A percentile compares a stretch with the other conserved stretches of the same genome.
phyloP scores from a whole-genome alignment of 352 stramenopile genomes.

The Sclerospora graminicola region DNA sequence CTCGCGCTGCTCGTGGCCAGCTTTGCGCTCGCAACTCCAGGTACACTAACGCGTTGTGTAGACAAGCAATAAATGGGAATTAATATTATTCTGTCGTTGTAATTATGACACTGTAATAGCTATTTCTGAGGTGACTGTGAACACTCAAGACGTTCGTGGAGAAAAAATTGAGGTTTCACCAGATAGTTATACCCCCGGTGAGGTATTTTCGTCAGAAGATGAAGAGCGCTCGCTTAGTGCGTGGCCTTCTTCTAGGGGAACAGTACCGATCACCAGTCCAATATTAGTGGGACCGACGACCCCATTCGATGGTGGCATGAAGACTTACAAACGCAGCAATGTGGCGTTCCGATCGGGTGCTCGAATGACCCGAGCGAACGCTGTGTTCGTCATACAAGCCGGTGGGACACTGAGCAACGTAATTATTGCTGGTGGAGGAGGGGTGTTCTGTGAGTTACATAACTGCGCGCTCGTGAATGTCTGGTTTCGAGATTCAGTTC shows the following conservation, averaged over 20 bases:
- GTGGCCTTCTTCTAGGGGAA: constrained; percentile 36
- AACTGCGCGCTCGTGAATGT: constrained; percentile 53
- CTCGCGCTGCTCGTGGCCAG: no score
- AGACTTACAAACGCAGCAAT: constrained; percentile 45
- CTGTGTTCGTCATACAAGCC: constrained; percentile 52
- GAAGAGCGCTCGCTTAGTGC: constrained; percentile 14
- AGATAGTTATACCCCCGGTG: constrained; percentile 8
- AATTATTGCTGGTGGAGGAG: constrained; percentile 40
- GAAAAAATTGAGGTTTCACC: no score
- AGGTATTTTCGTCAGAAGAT: constrained; percentile 5
- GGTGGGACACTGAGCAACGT: constrained; percentile 52
- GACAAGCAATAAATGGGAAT: no score
- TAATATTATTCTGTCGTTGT: no score
- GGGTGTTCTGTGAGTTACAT: constrained; percentile 45
- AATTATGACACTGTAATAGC: no score
- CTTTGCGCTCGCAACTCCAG: no score
- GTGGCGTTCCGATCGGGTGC: constrained; percentile 27
- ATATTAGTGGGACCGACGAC: constrained; percentile 19
- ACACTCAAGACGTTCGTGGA: no score
- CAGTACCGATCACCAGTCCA: constrained; percentile 20
- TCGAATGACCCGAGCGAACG: constrained; percentile 26
- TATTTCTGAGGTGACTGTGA: no score
- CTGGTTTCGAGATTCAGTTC: constrained; percentile 46
- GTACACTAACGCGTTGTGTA: no score
- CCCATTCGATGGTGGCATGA: constrained; percentile 52